These are phyloP conservation scores for Penicillium roqueforti DNA, from an alignment of 495 filamentous ascomycete species.

Conservation along the genomic window DNA sequence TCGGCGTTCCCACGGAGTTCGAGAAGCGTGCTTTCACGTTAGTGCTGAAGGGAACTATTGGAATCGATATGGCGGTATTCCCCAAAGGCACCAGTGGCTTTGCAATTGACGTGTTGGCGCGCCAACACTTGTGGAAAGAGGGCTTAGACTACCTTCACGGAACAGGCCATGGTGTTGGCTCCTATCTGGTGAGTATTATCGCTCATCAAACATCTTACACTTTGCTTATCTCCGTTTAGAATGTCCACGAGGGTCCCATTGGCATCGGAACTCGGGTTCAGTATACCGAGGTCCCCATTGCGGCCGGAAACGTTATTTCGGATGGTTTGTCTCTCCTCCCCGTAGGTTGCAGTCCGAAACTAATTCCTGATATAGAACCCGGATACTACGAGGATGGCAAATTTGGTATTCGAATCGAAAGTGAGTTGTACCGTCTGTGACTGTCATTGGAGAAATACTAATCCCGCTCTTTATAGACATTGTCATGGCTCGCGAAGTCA, in stretches of 20 bases:
- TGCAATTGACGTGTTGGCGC: conserved; percentile 81
- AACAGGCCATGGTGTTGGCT: conserved; percentile 94
- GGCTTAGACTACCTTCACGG: conserved; percentile 96
- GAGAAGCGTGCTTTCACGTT: conserved; percentile 92
- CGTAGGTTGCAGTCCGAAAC: not conserved
- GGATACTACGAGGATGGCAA: conserved; percentile 97
- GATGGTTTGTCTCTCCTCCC: conserved; percentile 48
- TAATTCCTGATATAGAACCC: conserved; percentile 58
- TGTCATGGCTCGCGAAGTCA: conserved; percentile 79
- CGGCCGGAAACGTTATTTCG: conserved; percentile 89
- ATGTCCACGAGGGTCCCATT: conserved; percentile 97
- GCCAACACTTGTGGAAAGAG: conserved; percentile 88
- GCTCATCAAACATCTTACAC: not conserved
- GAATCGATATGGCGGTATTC: conserved; percentile 80
- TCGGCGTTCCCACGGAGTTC: conserved; percentile 76
- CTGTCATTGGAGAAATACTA: conserved; percentile 1
- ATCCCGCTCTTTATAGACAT: conserved; percentile 48
- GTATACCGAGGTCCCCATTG: conserved; percentile 85
- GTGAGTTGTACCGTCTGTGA: conserved; percentile 35
- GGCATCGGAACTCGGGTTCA: conserved; percentile 90
- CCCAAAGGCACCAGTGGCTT: conserved; percentile 94
- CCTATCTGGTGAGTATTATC: conserved; percentile 55
- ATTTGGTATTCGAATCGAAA: conserved; percentile 98
- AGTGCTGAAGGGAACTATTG: conserved; percentile 94
- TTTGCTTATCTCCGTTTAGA: conserved; percentile 44